These are phyloP conservation scores for Cystobasidium slooffiae DNA, from an alignment of 1,284 basidiomycete genomes.

Conservation along the genomic window DNA sequence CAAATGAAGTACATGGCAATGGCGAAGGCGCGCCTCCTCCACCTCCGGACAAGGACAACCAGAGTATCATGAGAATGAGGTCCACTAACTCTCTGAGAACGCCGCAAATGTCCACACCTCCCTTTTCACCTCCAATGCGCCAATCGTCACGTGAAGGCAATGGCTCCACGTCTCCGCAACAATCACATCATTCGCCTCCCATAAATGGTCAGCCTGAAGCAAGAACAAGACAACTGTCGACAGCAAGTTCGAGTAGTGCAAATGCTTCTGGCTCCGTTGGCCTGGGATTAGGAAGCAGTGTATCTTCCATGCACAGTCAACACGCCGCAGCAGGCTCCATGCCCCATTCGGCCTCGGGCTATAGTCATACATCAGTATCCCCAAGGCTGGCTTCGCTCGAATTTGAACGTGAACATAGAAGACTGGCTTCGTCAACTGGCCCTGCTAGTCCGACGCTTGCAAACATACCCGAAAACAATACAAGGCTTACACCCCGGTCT, in stretches of 20 bases:
- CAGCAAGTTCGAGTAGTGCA: background rate
- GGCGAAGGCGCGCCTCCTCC: conserved; percentile 17
- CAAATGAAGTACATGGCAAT: background rate
- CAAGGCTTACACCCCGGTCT: background rate
- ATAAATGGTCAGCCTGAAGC: background rate
- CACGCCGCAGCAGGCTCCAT: background rate
- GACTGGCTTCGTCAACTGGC: background rate
- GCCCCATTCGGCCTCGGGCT: background rate
- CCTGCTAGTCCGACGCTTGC: background rate
- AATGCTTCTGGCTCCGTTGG: background rate
- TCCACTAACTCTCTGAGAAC: conserved; percentile 14
- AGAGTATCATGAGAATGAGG: conserved; percentile 9
- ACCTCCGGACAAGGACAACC: conserved; percentile 29
- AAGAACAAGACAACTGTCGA: conserved; percentile 7
- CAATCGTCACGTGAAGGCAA: conserved; percentile 11
- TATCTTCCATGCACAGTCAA: background rate
- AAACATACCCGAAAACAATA: background rate
- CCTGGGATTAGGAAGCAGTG: background rate
- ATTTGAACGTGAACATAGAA: conserved; percentile 4
- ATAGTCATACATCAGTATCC: conserved; percentile 4
- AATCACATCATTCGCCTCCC: background rate
- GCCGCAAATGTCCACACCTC: background rate
- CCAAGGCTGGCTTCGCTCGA: conserved; percentile 12
- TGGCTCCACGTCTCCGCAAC: background rate
- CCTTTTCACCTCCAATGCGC: conserved; percentile 15